Percentiles rank a stretch among this genome's conserved stretches.
Conservation (phyloP, 148 eudicot species). For the Agrostemma githago region DNA sequence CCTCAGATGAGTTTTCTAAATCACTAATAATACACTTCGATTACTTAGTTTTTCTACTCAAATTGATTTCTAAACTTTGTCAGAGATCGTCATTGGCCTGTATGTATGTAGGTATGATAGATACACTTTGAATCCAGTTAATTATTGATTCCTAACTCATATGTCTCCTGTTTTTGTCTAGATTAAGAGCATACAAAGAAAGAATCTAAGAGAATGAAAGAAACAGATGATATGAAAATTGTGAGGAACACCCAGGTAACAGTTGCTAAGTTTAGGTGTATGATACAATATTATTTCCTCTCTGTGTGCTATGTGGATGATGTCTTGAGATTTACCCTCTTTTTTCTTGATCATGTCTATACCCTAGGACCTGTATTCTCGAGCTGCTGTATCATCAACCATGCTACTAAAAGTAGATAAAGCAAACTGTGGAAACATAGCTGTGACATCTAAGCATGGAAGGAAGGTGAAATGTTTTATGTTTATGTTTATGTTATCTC, state of each 20-base stretch:
- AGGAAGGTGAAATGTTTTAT: conserved; percentile 56
- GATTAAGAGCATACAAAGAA: conserved; percentile 58
- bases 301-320: not conserved
- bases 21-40: too few relatives aligned
- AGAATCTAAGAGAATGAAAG: conserved; percentile 50
- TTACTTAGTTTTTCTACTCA: too few relatives aligned
- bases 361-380: conserved; percentile 48
- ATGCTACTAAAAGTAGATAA: conserved; percentile 67
- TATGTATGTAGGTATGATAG: too few relatives aligned
- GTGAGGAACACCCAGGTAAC: conserved; percentile 33
- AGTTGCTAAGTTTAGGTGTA: conserved; percentile 30
- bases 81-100: too few relatives aligned
- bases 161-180: conserved; percentile 27
- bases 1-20: too few relatives aligned
- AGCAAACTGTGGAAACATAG: conserved; percentile 49
- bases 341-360: conserved; percentile 8
- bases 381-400: conserved; percentile 43
- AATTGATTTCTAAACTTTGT: too few relatives aligned
- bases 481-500: not conserved
- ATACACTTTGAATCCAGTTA: not conserved
- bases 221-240: conserved; percentile 36
- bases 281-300: conserved; percentile 12
- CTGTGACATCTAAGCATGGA: conserved; percentile 73
- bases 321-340: not conserved
- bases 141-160: conserved; percentile 3